Conservation (phyloP, 148 eudicot species). For the Selenicereus undatus region DNA sequence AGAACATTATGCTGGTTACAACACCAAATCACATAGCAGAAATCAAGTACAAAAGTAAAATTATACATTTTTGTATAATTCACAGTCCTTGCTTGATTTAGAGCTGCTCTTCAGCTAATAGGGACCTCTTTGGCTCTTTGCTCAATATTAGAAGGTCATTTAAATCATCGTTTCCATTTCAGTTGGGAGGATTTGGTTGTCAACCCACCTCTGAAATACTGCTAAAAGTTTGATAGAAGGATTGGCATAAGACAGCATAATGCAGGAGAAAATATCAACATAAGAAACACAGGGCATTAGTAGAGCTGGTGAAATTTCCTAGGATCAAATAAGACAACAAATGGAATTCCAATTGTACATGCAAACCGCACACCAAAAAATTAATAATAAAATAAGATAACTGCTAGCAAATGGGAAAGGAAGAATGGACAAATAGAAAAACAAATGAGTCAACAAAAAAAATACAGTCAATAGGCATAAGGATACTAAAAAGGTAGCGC, state of each 20-base stretch:
- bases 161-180: background rate
- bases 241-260: background rate
- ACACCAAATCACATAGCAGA: background rate
- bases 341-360: too few species aligned
- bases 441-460: background rate
- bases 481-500: slow-evolving; percentile 92
- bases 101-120: too few species aligned
- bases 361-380: too few species aligned
- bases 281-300: background rate
- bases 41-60: background rate
- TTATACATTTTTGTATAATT: too few species aligned
- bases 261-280: background rate
- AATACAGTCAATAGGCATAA: slow-evolving; percentile 16
- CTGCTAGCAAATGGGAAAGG: background rate
- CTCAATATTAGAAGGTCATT: background rate
- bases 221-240: background rate
- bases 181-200: background rate
- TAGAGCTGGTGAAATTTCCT: background rate
- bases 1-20: background rate
- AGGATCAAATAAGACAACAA: background rate
- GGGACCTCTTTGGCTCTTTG: too few species aligned
- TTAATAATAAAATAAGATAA: too few species aligned
- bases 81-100: background rate
- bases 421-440: background rate
- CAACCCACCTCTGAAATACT: background rate